Percentiles rank a stretch among this genome's conserved stretches.
Conservation (phyloP, 768 basidiomycete species). For the Tylopilus felleus region DNA sequence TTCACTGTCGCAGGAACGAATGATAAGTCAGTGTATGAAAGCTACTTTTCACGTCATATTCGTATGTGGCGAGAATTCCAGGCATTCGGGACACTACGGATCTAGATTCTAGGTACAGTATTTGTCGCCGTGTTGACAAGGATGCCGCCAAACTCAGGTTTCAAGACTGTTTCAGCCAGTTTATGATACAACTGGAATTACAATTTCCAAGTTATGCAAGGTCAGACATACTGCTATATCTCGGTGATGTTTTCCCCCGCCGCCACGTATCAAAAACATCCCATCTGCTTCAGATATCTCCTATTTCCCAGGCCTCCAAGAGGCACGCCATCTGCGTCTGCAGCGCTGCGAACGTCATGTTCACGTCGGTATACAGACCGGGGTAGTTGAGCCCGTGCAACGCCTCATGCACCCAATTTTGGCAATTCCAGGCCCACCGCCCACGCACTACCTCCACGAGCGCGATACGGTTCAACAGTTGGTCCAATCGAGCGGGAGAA, state of each 20-base stretch:
- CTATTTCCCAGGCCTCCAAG: conserved; percentile 29
- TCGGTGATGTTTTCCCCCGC: too few relatives aligned
- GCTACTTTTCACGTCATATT: too few relatives aligned
- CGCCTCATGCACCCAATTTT: conserved; percentile 28
- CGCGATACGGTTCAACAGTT: conserved; percentile 13
- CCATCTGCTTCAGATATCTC: too few relatives aligned
- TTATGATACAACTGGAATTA: not conserved
- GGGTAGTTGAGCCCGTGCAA: conserved; percentile 11
- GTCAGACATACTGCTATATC: not conserved
- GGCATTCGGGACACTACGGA: too few relatives aligned
- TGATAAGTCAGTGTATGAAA: too few relatives aligned
- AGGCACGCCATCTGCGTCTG: conserved; percentile 27
- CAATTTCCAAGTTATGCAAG: not conserved
- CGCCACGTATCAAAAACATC: too few relatives aligned
- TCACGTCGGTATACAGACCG: conserved; percentile 15
- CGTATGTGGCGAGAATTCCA: too few relatives aligned
- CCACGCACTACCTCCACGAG: conserved; percentile 15
- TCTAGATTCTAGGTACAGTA: too few relatives aligned
- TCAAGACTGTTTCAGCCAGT: too few relatives aligned
- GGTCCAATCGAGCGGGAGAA: conserved; percentile 6
- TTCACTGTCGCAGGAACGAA: too few relatives aligned
- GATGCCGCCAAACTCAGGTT: too few relatives aligned
- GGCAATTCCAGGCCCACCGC: conserved; percentile 24
- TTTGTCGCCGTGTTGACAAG: too few relatives aligned
- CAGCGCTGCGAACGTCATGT: conserved; percentile 11